A percentile compares a stretch with the other conserved stretches of the same genome.
Evolutionary conservation across 345 rosid species (phyloP).

Genomic region (Camelina laxa): DNA sequence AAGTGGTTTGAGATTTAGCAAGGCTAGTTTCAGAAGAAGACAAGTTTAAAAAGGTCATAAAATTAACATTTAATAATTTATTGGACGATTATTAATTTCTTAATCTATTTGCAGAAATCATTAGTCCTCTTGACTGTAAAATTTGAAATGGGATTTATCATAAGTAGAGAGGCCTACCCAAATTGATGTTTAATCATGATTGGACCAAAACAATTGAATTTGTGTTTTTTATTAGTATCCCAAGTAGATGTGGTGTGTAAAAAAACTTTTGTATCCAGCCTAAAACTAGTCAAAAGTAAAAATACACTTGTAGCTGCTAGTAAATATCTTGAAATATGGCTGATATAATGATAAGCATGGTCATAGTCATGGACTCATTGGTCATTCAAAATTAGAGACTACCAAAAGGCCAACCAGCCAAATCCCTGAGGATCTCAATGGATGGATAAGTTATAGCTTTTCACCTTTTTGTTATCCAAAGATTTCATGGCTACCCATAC

Average conservation of each 20-base stretch:
- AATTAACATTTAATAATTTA: background rate
- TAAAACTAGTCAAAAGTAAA: background rate
- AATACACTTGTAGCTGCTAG: background rate
- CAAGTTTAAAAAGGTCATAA: background rate
- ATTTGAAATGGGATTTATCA: background rate
- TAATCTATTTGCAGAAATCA: background rate
- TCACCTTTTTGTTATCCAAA: constrained; percentile 8
- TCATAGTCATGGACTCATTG: background rate
- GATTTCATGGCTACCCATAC: constrained; percentile 30
- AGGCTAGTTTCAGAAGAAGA: constrained; percentile 1
- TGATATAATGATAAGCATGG: constrained; percentile 3
- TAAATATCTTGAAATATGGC: background rate
- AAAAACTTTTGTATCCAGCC: background rate
- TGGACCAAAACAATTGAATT: background rate
- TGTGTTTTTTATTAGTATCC: background rate
- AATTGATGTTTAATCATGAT: background rate
- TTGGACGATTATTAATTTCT: background rate
- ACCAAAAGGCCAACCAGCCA: background rate
- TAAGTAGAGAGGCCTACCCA: background rate
- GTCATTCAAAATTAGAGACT: background rate
- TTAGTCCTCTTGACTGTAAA: no score
- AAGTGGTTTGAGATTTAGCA: background rate
- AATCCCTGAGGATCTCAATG: background rate
- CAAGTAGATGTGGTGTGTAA: background rate
- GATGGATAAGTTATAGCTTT: background rate